Conservation (phyloP, 202 grass and related monocot species). For the Hordeum pubiflorum region DNA sequence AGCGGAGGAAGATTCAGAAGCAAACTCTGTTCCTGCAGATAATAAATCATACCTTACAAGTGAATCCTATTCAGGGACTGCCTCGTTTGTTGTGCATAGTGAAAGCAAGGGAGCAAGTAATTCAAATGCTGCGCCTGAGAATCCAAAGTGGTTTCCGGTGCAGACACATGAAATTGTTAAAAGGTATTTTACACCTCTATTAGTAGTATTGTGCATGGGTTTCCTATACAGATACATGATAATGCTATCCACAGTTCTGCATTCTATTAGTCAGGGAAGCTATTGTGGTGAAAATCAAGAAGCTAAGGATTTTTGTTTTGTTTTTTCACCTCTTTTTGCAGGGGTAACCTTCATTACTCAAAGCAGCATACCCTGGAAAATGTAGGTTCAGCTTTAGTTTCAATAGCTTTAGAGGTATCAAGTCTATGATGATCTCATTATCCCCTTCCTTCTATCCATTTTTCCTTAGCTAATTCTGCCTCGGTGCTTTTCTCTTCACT, state of each 20-base stretch:
- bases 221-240: background rate
- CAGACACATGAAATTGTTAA: slow-evolving; percentile 31
- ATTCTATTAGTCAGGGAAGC: slow-evolving; percentile 3
- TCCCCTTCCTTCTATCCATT: background rate
- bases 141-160: slow-evolving; percentile 6
- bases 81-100: slow-evolving; percentile 36
- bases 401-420: slow-evolving; percentile 60
- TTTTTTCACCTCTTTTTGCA: slow-evolving; percentile 38
- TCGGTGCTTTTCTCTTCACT: background rate
- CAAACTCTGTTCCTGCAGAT: slow-evolving; percentile 75
- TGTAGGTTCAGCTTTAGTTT: slow-evolving; percentile 47
- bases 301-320: background rate
- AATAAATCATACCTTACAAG: slow-evolving; percentile 49
- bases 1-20: slow-evolving; percentile 84
- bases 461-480: background rate
- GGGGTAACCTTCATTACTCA: slow-evolving; percentile 49
- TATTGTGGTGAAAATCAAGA: slow-evolving; percentile 3
- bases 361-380: slow-evolving; percentile 46
- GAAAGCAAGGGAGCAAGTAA: slow-evolving; percentile 41
- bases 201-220: slow-evolving; percentile 13
- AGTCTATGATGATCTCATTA: background rate
- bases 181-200: slow-evolving; percentile 39
- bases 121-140: slow-evolving; percentile 30
- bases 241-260: background rate
- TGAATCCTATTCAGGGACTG: slow-evolving; percentile 50